Evolutionary conservation across 768 basidiomycete species (phyloP), one percentile per base, ranked within the genome.

Genomic region (Gymnopilus junonius): DNA sequence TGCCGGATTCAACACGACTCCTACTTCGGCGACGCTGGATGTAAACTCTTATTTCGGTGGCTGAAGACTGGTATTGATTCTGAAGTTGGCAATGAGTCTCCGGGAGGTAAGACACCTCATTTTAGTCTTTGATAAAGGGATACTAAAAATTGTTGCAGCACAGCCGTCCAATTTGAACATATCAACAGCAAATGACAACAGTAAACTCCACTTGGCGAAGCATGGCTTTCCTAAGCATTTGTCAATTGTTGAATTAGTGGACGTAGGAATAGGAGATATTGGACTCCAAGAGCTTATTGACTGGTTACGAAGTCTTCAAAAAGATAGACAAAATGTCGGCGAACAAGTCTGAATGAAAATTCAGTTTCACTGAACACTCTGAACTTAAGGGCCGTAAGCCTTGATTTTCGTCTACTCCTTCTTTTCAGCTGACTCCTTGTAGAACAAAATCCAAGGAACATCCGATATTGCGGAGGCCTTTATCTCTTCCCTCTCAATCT

Each of bases 391-490:
- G 46, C 45, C 34, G 68, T 69, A 39, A 56, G 68, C 61, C 15
- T 14, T 5, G 1, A 37, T n/a, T 34, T n/a, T 6, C n/a, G 37
- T n/a, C n/a, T n/a, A 25, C 23, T 5, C 25, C 5, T 12, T 29
- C 11, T 35, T 20, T 42, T 35, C 27, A 23, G 21, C 37, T 39
- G 23, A 40, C n/a, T 8, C 20, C 32, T 43, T 23, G 21, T 34
- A 70, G 69, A 70, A 70, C 31, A 31, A 50, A 20, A 65, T 70
- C 27, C 23, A 58, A 50, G 69, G 69, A 42, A 58, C 59, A 7
- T 55, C 61, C 17, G 40, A 64, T 10, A 21, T 63, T 23, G 69
- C 69, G n/a, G 27, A 56, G 45, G 27, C 43, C 4, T 59, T 70
- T 46, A 25, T 70, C 12, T 63, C 51, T 46, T 39, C 63, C 12